A percentile compares a stretch with the other conserved stretches of the same genome.
These are phyloP conservation scores for Schoenoplectus triqueter DNA, from an alignment of 202 grass and related monocot species.

Conservation along the genomic window DNA sequence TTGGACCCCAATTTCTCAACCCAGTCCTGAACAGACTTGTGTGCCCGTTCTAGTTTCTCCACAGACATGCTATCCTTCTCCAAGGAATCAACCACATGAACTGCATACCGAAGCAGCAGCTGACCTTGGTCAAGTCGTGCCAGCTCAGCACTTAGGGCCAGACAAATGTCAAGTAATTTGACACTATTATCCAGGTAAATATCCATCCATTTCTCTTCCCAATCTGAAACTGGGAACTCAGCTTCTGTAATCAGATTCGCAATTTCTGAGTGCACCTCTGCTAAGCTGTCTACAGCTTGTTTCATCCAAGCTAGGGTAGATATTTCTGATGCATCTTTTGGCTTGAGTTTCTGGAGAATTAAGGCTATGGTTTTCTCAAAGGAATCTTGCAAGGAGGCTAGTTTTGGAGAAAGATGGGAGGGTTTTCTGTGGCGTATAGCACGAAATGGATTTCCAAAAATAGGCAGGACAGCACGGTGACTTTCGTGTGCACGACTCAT, in stretches of 20 bases:
- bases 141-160: constrained; percentile 72
- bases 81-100: constrained; percentile 55
- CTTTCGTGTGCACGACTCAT: constrained; percentile 69
- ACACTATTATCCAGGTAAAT: constrained; percentile 78
- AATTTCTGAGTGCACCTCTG: constrained; percentile 50
- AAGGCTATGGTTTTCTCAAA: constrained; percentile 62
- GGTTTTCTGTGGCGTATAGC: constrained; percentile 52
- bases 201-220: constrained; percentile 92
- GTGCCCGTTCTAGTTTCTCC: constrained; percentile 56
- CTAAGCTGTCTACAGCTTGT: constrained; percentile 59
- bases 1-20: constrained; percentile 37
- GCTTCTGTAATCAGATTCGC: constrained; percentile 67
- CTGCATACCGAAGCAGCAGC: constrained; percentile 58
- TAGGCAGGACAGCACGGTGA: constrained; percentile 53
- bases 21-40: constrained; percentile 64
- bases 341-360: constrained; percentile 69
- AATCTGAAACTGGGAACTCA: constrained; percentile 71
- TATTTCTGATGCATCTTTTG: constrained; percentile 51
- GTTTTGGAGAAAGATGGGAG: constrained; percentile 54
- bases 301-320: constrained; percentile 74
- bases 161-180: constrained; percentile 83
- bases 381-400: constrained; percentile 42
- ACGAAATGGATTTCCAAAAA: constrained; percentile 75
- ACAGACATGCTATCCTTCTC: constrained; percentile 26
- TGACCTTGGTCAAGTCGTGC: constrained; percentile 69